phyloP scores from a whole-genome alignment of 345 rosid species.

The Abelmoschus esculentus region DNA sequence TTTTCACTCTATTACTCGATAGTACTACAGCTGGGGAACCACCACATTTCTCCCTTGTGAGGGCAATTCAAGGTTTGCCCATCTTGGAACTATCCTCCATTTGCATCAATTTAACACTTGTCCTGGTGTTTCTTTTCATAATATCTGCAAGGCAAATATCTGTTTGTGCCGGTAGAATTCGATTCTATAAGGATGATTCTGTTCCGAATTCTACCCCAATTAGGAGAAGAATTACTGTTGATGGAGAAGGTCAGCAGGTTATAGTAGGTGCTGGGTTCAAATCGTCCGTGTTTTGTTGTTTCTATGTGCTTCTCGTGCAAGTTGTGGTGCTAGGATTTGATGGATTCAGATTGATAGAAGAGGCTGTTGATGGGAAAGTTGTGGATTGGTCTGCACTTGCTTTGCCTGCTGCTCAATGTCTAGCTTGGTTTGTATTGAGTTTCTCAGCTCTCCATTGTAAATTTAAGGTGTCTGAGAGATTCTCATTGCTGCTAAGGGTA shows the following conservation, averaged over 20 bases:
- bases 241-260: conserved; percentile 41
- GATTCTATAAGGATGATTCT: conserved; percentile 61
- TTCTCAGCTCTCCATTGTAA: conserved; percentile 70
- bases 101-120: conserved; percentile 60
- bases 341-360: conserved; percentile 53
- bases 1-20: conserved; percentile 17
- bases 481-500: conserved; percentile 64
- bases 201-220: conserved; percentile 37
- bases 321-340: conserved; percentile 69
- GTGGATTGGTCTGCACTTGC: conserved; percentile 56
- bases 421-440: conserved; percentile 83
- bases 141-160: conserved; percentile 61
- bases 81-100: conserved; percentile 60
- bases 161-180: conserved; percentile 51
- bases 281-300: conserved; percentile 54
- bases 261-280: conserved; percentile 53
- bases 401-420: conserved; percentile 57
- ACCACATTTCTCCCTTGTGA: conserved; percentile 16
- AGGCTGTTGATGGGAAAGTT: conserved; percentile 30
- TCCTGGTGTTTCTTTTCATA: conserved; percentile 52
- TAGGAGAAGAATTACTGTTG: conserved; percentile 33
- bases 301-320: conserved; percentile 63
- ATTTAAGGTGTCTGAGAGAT: conserved; percentile 61
- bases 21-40: conserved; percentile 18
- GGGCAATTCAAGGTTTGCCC: conserved; percentile 42